A percentile compares a stretch with the other conserved stretches of the same genome.
Conservation (phyloP, 1,284 basidiomycete species). For the Trichosporon asahii region DNA sequence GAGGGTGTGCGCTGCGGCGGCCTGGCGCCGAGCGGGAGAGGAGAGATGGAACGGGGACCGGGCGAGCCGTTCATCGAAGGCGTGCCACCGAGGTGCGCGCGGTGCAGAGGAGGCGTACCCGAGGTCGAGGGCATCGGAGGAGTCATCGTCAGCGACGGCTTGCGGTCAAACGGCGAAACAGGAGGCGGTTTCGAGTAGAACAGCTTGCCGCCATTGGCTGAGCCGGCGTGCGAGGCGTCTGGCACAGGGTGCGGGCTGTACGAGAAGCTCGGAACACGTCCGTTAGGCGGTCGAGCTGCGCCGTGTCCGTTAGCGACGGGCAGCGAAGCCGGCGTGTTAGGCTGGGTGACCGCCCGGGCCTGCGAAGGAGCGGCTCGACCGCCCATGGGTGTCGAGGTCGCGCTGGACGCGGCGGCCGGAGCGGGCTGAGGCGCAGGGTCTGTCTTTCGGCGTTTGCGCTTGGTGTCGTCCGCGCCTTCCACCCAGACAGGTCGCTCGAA, state of each 20-base stretch:
- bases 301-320: background rate
- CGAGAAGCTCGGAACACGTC: background rate
- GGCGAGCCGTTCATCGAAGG: background rate
- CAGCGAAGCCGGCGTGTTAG: background rate
- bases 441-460: conserved; percentile 20
- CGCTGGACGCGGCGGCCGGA: background rate
- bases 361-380: background rate
- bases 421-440: background rate
- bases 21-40: background rate
- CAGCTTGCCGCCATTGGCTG: background rate
- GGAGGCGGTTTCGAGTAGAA: background rate
- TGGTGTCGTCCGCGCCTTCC: conserved; percentile 13
- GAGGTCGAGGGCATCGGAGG: background rate
- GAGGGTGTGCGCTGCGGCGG: background rate
- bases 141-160: background rate
- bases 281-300: background rate
- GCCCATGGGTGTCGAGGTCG: background rate
- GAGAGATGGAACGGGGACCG: background rate
- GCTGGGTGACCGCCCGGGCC: background rate
- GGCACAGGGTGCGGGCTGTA: background rate
- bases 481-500: conserved; percentile 22
- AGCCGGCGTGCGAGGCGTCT: background rate
- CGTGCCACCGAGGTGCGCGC: background rate
- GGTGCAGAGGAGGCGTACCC: background rate
- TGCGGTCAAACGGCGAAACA: background rate